A percentile compares a stretch with the other conserved stretches of the same genome.
Conservation (phyloP, 805 yeast genomes). For the Pichia exigua region DNA sequence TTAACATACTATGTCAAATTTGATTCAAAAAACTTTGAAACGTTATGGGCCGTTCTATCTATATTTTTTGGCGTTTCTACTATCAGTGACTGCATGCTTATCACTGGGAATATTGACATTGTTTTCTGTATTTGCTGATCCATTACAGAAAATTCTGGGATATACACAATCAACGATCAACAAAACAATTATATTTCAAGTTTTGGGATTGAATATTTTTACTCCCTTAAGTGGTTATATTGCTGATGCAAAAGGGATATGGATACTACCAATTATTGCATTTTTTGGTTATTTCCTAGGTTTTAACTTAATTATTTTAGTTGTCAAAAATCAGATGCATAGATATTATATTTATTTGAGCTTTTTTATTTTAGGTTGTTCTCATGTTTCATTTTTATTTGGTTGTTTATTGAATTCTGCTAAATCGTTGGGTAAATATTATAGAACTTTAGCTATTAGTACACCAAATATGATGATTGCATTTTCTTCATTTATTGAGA, state of each 20-base stretch:
- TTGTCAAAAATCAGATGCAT: conserved; percentile 26
- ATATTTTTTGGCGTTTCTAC: conserved; percentile 18
- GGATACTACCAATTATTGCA: conserved; percentile 55
- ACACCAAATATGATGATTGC: conserved; percentile 52
- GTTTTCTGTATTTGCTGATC: conserved; percentile 60
- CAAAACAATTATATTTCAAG: conserved; percentile 63
- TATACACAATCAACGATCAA: conserved; percentile 61
- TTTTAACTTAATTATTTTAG: conserved; percentile 42
- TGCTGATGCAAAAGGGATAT: conserved; percentile 78
- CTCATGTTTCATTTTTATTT: conserved; percentile 63
- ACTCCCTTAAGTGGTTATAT: conserved; percentile 75
- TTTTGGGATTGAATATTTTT: conserved; percentile 74
- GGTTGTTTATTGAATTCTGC: conserved; percentile 73
- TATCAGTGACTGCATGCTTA: conserved; percentile 23
- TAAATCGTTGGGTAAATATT: conserved; percentile 56
- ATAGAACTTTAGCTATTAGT: conserved; percentile 73
- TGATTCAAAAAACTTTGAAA: neutral
- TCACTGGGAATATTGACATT: conserved; percentile 27
- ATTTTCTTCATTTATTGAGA: conserved; percentile 26
- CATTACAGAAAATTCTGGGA: conserved; percentile 49
- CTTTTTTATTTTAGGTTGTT: conserved; percentile 57
- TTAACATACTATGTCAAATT: neutral
- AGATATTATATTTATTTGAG: conserved; percentile 37
- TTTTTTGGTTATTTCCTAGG: conserved; percentile 58
- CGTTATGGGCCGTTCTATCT: conserved; percentile 19